Conservation (phyloP, 2,329 filamentous ascomycete genomes). For the Alternaria sp. region DNA sequence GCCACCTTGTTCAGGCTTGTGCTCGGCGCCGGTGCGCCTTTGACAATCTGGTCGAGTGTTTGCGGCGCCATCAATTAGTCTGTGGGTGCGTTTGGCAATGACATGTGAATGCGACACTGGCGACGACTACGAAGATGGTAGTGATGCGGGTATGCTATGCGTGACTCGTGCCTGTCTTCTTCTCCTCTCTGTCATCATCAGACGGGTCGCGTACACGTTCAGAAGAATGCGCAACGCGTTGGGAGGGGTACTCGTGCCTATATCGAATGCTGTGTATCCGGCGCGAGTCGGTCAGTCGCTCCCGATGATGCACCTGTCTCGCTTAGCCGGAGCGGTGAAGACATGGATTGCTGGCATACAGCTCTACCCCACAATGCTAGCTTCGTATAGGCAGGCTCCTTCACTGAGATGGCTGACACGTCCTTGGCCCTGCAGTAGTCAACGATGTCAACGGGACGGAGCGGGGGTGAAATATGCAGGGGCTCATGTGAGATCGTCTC, state of each 20-base stretch:
- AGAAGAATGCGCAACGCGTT: conserved; percentile 1
- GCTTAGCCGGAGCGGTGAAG: conserved; percentile 31
- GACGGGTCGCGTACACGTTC: neutral
- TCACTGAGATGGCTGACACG: conserved; percentile 11
- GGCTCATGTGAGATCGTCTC: conserved; percentile 15
- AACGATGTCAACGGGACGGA: conserved; percentile 9
- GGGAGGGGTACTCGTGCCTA: conserved; percentile 5
- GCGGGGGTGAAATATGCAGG: conserved; percentile 14
- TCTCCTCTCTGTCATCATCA: neutral
- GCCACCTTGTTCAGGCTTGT: conserved; percentile 44
- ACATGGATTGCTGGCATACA: conserved; percentile 21
- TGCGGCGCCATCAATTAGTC: conserved; percentile 24
- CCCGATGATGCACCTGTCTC: conserved; percentile 17
- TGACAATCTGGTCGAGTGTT: conserved; percentile 85
- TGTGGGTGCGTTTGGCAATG: conserved; percentile 2
- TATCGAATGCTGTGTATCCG: conserved; percentile 7
- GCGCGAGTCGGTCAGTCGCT: conserved; percentile 1
- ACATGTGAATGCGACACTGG: conserved; percentile 13
- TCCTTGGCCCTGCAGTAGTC: conserved; percentile 15
- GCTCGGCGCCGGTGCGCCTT: conserved; percentile 78
- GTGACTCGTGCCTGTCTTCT: neutral
- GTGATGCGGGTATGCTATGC: conserved; percentile 1
- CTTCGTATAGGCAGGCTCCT: conserved; percentile 8
- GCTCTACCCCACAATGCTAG: conserved; percentile 16
- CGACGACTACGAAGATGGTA: neutral